Percentiles rank a stretch among this genome's conserved stretches.
phyloP scores from a whole-genome alignment of 768 basidiomycete genomes.

The Mycena sanguinolenta region DNA sequence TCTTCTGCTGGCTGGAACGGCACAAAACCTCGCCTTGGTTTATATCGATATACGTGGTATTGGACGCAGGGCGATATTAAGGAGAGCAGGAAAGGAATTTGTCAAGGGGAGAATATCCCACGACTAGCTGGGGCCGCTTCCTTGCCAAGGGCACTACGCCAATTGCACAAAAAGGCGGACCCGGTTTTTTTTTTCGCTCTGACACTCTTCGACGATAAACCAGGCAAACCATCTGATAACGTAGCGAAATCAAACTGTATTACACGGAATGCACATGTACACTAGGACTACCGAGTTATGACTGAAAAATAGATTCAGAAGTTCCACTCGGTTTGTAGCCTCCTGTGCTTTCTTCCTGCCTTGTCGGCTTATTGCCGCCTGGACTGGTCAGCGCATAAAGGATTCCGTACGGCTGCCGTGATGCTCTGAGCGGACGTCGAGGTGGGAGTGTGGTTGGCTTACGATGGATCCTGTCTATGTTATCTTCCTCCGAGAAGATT shows the following conservation, averaged over 20 bases:
- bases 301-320: background rate
- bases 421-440: background rate
- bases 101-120: constrained; percentile 42
- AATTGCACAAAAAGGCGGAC: too few species aligned
- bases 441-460: background rate
- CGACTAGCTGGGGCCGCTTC: too few species aligned
- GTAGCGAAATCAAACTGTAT: background rate
- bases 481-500: background rate
- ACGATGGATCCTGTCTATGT: background rate
- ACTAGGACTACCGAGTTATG: background rate
- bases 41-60: constrained; percentile 84
- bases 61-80: constrained; percentile 77
- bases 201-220: too few species aligned
- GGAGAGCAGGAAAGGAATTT: constrained; percentile 69
- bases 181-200: too few species aligned
- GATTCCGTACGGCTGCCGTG: background rate
- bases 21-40: constrained; percentile 79
- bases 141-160: too few species aligned
- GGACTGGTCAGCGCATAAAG: background rate
- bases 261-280: background rate
- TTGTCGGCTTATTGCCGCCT: background rate
- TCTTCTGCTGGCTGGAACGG: constrained; percentile 71
- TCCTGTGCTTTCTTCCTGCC: background rate
- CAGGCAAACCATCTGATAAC: background rate
- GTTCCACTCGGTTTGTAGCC: background rate